Conservation (phyloP, 257 asterid species). For the Capsicum rhomboideum region DNA sequence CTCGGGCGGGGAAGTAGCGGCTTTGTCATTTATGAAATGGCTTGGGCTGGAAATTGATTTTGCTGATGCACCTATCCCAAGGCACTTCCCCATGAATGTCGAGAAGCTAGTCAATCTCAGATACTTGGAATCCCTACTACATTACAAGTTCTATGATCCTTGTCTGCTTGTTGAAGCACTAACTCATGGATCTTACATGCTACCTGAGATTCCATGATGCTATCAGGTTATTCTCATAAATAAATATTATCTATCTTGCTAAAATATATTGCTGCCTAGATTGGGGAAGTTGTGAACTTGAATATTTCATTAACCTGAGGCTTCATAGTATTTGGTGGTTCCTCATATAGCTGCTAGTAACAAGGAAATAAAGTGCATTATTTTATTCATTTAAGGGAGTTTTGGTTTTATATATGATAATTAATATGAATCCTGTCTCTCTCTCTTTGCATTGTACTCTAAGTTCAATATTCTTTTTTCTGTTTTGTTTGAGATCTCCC, state of each 20-base stretch:
- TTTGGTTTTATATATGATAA: not conserved
- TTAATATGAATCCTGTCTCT: not conserved
- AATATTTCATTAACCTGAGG: not conserved
- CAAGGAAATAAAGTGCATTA: not conserved
- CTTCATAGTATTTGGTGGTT: not conserved
- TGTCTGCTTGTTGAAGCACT: conserved; percentile 77
- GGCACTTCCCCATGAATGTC: conserved; percentile 35
- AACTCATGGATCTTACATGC: conserved; percentile 81
- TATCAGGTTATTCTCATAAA: conserved; percentile 49
- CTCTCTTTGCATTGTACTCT: not conserved
- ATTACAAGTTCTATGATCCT: conserved; percentile 48
- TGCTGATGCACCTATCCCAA: conserved; percentile 23
- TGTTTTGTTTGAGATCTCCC: too few species aligned
- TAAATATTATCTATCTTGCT: not conserved
- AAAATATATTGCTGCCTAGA: not conserved
- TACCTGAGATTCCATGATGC: conserved; percentile 70
- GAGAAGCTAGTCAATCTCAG: conserved; percentile 31
- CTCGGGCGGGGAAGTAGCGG: conserved; percentile 56
- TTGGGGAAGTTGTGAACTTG: not conserved
- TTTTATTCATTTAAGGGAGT: too few species aligned
- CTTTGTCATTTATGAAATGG: conserved; percentile 70
- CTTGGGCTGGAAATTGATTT: conserved; percentile 50
- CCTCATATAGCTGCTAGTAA: too few species aligned
- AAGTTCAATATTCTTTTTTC: too few species aligned
- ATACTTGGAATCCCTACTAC: conserved; percentile 38